A percentile compares a stretch with the other conserved stretches of the same genome.
Evolutionary conservation across 306 rosid species (phyloP).

Genomic region (Trifolium subterraneum): DNA sequence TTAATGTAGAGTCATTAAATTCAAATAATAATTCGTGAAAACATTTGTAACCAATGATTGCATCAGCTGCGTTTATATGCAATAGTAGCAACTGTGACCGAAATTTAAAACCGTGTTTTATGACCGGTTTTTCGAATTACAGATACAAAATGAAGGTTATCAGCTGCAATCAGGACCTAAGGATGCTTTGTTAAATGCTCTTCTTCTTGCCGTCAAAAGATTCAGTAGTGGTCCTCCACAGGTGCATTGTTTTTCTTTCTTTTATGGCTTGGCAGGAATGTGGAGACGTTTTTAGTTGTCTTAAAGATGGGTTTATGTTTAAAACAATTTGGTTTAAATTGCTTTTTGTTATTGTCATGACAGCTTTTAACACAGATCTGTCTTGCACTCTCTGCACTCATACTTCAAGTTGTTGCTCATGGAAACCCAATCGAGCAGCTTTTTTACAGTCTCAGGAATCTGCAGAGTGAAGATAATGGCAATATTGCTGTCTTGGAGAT

Average conservation of each 20-base stretch:
- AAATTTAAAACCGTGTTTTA: background rate
- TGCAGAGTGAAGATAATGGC: conserved; percentile 74
- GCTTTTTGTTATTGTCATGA: conserved; percentile 43
- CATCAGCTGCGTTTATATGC: background rate
- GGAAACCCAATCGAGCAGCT: conserved; percentile 94
- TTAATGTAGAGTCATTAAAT: background rate
- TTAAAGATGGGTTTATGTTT: conserved; percentile 19
- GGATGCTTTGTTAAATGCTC: conserved; percentile 91
- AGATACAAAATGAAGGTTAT: conserved; percentile 89
- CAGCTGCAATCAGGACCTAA: conserved; percentile 70
- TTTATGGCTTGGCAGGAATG: conserved; percentile 2
- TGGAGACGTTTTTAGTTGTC: background rate
- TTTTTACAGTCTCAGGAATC: conserved; percentile 86
- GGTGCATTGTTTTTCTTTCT: conserved; percentile 53
- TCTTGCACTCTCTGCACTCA: conserved; percentile 90
- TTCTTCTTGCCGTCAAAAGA: conserved; percentile 81
- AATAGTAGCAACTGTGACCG: background rate
- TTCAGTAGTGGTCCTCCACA: conserved; percentile 90
- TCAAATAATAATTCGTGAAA: background rate
- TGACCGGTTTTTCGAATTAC: conserved; percentile 35
- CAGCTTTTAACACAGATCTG: conserved; percentile 98
- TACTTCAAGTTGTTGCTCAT: conserved; percentile 74
- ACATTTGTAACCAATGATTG: background rate
- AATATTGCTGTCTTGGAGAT: conserved; percentile 88
- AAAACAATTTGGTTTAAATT: conserved; percentile 25